Evolutionary conservation across 805 yeast genomes (phyloP), one percentile per base, ranked within the genome.

Genomic region (Pichia cabralensis): DNA sequence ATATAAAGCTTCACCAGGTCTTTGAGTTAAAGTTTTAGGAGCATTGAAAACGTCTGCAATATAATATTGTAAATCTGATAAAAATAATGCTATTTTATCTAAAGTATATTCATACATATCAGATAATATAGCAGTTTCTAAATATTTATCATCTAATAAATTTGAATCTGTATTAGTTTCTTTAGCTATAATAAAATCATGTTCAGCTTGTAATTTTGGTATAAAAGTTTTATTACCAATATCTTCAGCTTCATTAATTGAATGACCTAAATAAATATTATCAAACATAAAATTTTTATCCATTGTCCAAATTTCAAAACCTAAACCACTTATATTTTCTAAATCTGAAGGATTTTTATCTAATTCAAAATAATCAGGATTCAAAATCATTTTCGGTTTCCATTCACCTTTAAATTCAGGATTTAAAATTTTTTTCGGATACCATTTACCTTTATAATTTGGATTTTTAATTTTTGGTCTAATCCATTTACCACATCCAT

Each of bases 271-370:
- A 54, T 86, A 88, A 41, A 86, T 73, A 60, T 86, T 83, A 55
- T 84, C 84, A 53, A 86, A 83, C 53, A 82, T 46, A 33, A 85
- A 71, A 32, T 81, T 72, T 28, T 67, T 65, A 43, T 82, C 78
- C 77, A 86, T 80, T 30, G 89, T 72, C 95, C 95, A 86, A 43
- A 86, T 62, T 56, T 86, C 96, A 50, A 88, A 82, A 8, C 94
- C 95, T 29, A 85, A 47, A 9, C 81, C 94, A 17, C 86, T 88
- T 43, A 84, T 72, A 45, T 73, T 77, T 26, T 33, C 26, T 38
- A 79, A 56, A 43, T 75, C 63, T 9, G 79, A 63, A 5, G 92
- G 86, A 5, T 47, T 60, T 0, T 47, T 59, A 0, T 35, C 33
- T 48, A 77, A 84, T n/a, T 27, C 28, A 20, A 24, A 71, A 56